Conservation (phyloP, 78 protist species). For the Pigoraptor vietnamica region DNA sequence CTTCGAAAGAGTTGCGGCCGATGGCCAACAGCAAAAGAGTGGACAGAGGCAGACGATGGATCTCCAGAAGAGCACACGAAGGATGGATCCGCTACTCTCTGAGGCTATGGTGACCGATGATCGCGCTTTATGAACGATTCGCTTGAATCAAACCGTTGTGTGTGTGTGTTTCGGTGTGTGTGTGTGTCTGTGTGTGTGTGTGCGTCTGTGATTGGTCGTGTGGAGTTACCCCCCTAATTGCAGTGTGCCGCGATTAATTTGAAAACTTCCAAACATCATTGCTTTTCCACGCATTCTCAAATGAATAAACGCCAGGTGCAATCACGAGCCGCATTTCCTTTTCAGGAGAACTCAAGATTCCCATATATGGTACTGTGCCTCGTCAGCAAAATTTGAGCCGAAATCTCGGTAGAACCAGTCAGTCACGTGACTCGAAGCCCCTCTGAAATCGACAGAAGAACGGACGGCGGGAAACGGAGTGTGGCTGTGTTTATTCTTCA, state of each 20-base stretch:
- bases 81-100: background rate
- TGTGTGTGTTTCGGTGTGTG: too few species aligned
- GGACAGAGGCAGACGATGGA: background rate
- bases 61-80: background rate
- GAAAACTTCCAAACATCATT: too few species aligned
- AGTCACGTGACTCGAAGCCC: background rate
- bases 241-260: too few species aligned
- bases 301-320: background rate
- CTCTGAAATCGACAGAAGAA: background rate
- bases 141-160: too few species aligned
- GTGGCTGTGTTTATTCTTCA: background rate
- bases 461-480: background rate
- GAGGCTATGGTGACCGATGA: background rate
- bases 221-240: too few species aligned
- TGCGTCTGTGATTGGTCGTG: too few species aligned
- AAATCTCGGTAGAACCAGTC: background rate
- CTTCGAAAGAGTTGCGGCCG: too few species aligned
- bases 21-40: too few species aligned
- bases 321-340: background rate
- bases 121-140: too few species aligned
- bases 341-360: too few species aligned
- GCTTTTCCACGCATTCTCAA: too few species aligned
- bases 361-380: background rate
- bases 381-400: background rate
- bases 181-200: too few species aligned